Evolutionary conservation across 129 eudicot species (phyloP), one percentile per base, ranked within the genome.

Genomic region (Kitagawia praeruptora): DNA sequence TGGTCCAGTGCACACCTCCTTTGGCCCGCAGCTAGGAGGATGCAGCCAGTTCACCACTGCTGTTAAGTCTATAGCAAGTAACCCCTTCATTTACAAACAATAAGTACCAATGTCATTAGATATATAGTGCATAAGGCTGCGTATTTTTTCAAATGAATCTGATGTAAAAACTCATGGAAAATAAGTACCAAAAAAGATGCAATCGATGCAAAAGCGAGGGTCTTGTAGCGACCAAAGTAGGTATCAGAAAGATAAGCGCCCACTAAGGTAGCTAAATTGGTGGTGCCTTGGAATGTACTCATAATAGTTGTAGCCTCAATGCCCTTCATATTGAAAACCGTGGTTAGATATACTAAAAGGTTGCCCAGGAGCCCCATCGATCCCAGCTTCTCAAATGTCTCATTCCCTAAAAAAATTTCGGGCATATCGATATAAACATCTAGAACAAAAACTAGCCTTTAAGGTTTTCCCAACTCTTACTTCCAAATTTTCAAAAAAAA

Each of bases 331-430:
- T 91, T 91, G 78, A 93, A 93, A 15, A 93, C 86, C 7, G 95
- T 85, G 0, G 90, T 93, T 44, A 93, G 76, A 19, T 89, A 91
- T 13, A 93, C 89, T 81, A 89, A 79, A 40, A 93, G 75, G 63
- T 93, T 93, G 16, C 85, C 80, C 6, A 87, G 34, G 5, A 90
- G 87, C 34, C 98, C 98, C 37, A 93, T 83, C 41, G 96, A 96
- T 87, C 97, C 97, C 4, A 92, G 92, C 85, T 92, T 92, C 89
- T 92, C 97, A 80, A 90, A 92, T 4, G 96, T 92, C 89, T 92
- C 97, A 77, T 92, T 92, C 78, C 97, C 97, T 92, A 48, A 14
- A 42, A 1, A 73, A 42, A 42, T 28, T 31, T 14, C 4, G 4
- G 14, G 14, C 41, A 67, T 54, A 14, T n/a, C 11, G 6, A n/a